Evolutionary conservation across 257 asterid species (phyloP), one percentile per base, ranked within the genome.

Genomic region (Henckelia pumila): DNA sequence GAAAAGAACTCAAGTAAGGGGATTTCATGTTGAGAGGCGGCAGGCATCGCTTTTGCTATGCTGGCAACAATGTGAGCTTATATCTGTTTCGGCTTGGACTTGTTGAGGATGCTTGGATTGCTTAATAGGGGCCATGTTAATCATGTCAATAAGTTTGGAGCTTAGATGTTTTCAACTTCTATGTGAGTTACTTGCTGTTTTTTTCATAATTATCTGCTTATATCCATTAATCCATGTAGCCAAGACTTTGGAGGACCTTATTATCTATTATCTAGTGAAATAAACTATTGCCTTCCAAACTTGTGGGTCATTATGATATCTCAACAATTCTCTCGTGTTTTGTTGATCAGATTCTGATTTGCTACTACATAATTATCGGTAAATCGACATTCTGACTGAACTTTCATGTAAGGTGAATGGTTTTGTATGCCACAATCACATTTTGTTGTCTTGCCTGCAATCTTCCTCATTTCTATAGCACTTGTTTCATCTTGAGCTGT

Each of bases 71-170:
- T 67, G 72, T 16, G 85, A 74, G 80, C 77, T 85, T 35, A 56
- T 85, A 72, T 74, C 88, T 7, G 80, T 76, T 44, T 66, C 80
- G 6, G 70, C 76, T 59, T 85, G 91, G 91, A 82, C 71, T 61
- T 85, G 86, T 68, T 85, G 72, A 84, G 56, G 50, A 22, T 67
- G 21, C 30, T 66, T 59, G 28, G 74, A 64, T 64, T 47, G 23
- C 58, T 67, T 61, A 73, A 70, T 59, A 56, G 65, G 37, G 74
- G 70, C 58, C 59, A 75, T 58, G 44, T 53, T 53, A 66, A 64
- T 70, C 63, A 32, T 30, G 69, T 65, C 59, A 67, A 64, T 71
- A 33, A 67, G 22, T 47, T 60, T 29, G 40, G 69, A 71, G 63
- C 70, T 70, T 50, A 68, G 61, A 35, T 73, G 75, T 63, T 52